These are phyloP conservation scores for Naganishia onofrii DNA, from an alignment of 768 basidiomycete genomes.

Conservation along the genomic window DNA sequence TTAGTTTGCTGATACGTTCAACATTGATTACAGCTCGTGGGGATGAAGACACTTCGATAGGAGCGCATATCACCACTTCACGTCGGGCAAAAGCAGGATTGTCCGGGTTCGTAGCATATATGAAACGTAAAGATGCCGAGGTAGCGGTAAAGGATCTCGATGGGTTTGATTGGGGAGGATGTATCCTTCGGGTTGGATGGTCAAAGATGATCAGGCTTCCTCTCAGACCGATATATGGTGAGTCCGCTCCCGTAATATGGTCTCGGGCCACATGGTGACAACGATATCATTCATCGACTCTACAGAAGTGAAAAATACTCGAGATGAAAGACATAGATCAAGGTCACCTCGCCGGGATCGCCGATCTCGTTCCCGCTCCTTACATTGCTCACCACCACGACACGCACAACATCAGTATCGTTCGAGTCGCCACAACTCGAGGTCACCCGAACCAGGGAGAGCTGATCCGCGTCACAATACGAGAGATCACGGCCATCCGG, in stretches of 20 bases:
- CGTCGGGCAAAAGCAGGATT: slow-evolving; percentile 72
- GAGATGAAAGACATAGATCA: slow-evolving; percentile 1
- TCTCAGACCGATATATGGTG: slow-evolving; percentile 69
- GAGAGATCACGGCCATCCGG: background rate
- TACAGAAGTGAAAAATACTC: background rate
- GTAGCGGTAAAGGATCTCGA: slow-evolving; percentile 82
- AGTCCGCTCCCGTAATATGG: slow-evolving; percentile 23
- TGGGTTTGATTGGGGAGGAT: slow-evolving; percentile 92
- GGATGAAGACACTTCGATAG: slow-evolving; percentile 65
- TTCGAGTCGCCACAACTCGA: slow-evolving; percentile 5
- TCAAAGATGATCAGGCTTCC: slow-evolving; percentile 92
- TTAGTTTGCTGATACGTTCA: background rate
- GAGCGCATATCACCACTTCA: slow-evolving; percentile 70
- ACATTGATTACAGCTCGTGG: slow-evolving; percentile 57
- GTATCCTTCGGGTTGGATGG: slow-evolving; percentile 83
- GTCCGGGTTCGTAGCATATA: slow-evolving; percentile 94
- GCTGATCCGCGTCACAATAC: background rate
- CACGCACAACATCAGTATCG: background rate
- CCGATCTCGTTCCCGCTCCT: slow-evolving; percentile 31
- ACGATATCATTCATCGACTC: background rate
- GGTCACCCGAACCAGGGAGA: slow-evolving; percentile 1
- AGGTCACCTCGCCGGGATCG: slow-evolving; percentile 22
- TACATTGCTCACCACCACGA: background rate
- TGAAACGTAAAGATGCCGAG: slow-evolving; percentile 90
- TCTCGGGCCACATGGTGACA: background rate